Conservation (phyloP, 805 yeast species). For the Maudiozyma turicensis region DNA sequence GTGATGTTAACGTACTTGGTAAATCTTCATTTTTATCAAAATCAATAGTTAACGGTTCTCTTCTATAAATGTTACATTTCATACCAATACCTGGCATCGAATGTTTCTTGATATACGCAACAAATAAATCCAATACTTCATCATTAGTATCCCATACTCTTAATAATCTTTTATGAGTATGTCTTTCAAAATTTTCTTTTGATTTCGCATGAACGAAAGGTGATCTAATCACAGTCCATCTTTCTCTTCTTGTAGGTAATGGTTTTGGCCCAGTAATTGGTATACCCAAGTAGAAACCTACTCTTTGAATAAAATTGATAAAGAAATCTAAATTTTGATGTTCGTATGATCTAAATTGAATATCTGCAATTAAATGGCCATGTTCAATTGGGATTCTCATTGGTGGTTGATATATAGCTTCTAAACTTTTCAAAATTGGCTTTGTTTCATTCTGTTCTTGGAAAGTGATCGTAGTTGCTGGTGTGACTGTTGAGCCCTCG, state of each 20-base stretch:
- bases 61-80: constrained; percentile 55
- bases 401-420: constrained; percentile 74
- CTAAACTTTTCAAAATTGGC: constrained; percentile 80
- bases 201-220: constrained; percentile 93
- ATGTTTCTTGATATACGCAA: constrained; percentile 69
- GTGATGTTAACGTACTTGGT: neutral
- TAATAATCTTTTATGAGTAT: constrained; percentile 66
- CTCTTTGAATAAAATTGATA: constrained; percentile 79
- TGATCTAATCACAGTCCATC: constrained; percentile 88
- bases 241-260: constrained; percentile 60
- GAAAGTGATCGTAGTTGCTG: neutral
- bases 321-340: constrained; percentile 62
- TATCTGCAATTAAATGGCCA: constrained; percentile 70
- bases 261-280: constrained; percentile 72
- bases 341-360: constrained; percentile 64
- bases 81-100: constrained; percentile 76
- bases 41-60: constrained; percentile 29
- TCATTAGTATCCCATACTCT: constrained; percentile 78
- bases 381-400: constrained; percentile 54
- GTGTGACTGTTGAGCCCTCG: too few species aligned
- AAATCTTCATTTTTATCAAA: constrained; percentile 1
- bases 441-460: constrained; percentile 10
- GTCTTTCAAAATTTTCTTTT: constrained; percentile 88
- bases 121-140: constrained; percentile 73
- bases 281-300: constrained; percentile 81